Evolutionary conservation across 106 monocot species (phyloP).

Genomic region (Dioscorea alata): DNA sequence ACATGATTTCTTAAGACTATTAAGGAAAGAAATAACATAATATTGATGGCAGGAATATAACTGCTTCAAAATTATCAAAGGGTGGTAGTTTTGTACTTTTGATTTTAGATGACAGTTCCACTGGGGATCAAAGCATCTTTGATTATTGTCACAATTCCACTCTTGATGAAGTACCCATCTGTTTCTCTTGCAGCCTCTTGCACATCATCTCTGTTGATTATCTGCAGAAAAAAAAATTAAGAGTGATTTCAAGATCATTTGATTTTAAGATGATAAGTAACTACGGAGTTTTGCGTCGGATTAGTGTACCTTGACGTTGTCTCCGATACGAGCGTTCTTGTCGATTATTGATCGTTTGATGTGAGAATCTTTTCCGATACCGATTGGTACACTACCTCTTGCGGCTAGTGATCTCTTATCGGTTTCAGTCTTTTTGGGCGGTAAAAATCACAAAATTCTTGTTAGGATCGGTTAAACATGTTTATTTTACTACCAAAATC

Average conservation of each 20-base stretch:
- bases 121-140: constrained; percentile 89
- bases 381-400: constrained; percentile 79
- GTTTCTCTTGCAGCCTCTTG: constrained; percentile 96
- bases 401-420: constrained; percentile 66
- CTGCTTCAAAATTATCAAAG: no score
- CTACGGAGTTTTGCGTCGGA: no score
- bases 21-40: no score
- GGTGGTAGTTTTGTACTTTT: not conserved
- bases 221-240: constrained; percentile 31
- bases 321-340: constrained; percentile 96
- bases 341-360: constrained; percentile 91
- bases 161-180: constrained; percentile 94
- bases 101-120: constrained; percentile 56
- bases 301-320: constrained; percentile 71
- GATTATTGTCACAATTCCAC: constrained; percentile 87
- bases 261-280: no score
- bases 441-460: not conserved
- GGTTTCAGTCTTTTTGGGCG: constrained; percentile 53
- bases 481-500: no score
- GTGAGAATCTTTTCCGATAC: constrained; percentile 86
- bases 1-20: no score
- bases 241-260: no score
- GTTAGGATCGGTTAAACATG: no score
- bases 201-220: constrained; percentile 70
- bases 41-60: no score